Conservation (phyloP, 2,329 filamentous ascomycete genomes). For the Calonectria pauciramosa region DNA sequence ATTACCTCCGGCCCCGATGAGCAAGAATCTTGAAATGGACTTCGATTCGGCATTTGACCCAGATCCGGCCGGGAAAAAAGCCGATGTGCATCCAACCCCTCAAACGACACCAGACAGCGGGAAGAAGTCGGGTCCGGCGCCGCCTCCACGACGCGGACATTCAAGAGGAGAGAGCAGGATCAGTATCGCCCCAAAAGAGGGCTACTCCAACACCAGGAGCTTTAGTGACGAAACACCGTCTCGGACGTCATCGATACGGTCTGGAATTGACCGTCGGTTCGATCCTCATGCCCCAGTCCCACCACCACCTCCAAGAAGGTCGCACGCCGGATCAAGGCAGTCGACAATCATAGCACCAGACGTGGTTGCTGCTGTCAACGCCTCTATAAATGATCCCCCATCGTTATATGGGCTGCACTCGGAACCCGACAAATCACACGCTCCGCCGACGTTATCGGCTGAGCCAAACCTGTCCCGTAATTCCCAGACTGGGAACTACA, state of each 20-base stretch:
- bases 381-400: constrained; percentile 40
- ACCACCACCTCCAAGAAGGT: constrained; percentile 69
- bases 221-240: constrained; percentile 56
- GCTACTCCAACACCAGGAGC: constrained; percentile 17
- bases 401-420: constrained; percentile 36
- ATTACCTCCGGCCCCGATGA: constrained; percentile 67
- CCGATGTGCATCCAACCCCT: constrained; percentile 47
- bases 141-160: constrained; percentile 65
- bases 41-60: constrained; percentile 67
- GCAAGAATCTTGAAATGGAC: constrained; percentile 62
- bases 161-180: constrained; percentile 60
- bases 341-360: constrained; percentile 37
- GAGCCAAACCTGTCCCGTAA: constrained; percentile 32
- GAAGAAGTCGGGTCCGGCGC: constrained; percentile 63
- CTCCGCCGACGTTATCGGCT: constrained; percentile 22
- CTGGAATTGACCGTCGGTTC: constrained; percentile 61
- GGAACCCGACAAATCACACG: constrained; percentile 33
- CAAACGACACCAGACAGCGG: constrained; percentile 51
- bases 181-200: constrained; percentile 31
- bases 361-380: constrained; percentile 52
- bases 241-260: constrained; percentile 64
- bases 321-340: constrained; percentile 54
- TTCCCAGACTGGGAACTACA: constrained; percentile 32
- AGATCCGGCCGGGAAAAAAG: constrained; percentile 67
- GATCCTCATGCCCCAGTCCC: constrained; percentile 62